A percentile compares a stretch with the other conserved stretches of the same genome.
Conservation (phyloP, 2,329 filamentous ascomycete genomes). For the Ceratocystiopsis minuta region DNA sequence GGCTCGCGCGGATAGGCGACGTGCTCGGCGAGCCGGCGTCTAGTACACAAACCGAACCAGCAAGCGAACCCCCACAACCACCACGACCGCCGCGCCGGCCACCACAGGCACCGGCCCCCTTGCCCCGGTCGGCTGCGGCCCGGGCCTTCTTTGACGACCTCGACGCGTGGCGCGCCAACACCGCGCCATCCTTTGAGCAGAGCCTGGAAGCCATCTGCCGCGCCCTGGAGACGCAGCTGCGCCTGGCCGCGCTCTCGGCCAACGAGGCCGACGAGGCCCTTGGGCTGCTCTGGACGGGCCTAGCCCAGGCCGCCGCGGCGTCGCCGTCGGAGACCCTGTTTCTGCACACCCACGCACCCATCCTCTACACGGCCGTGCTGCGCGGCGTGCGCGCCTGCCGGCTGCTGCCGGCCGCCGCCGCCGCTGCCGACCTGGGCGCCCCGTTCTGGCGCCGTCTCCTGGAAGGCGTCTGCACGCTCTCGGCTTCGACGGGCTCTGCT, state of each 20-base stretch:
- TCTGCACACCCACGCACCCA: not conserved
- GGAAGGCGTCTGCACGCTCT: not conserved
- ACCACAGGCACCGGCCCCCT: no score
- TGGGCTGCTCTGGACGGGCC: not conserved
- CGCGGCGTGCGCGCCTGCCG: slow-evolving; percentile 5
- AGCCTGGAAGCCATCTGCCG: slow-evolving; percentile 3
- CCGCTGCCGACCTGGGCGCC: slow-evolving; percentile 1
- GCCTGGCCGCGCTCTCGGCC: slow-evolving; percentile 4
- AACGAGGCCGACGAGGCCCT: slow-evolving; percentile 4
- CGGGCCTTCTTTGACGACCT: no score
- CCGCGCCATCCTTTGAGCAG: no score
- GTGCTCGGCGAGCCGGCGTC: no score
- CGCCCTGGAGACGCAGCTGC: slow-evolving; percentile 6
- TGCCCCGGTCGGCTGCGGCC: no score
- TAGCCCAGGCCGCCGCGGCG: no score
- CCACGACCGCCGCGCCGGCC: no score
- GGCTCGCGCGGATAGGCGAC: no score
- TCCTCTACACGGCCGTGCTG: not conserved
- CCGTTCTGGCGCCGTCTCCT: slow-evolving; percentile 6
- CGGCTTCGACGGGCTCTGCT: not conserved
- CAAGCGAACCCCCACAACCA: no score
- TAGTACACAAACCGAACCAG: no score
- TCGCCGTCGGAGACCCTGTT: no score
- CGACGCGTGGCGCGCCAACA: no score
- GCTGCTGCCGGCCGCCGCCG: not conserved